phyloP scores from a whole-genome alignment of 768 basidiomycete species.

The Mycena vitilis region DNA sequence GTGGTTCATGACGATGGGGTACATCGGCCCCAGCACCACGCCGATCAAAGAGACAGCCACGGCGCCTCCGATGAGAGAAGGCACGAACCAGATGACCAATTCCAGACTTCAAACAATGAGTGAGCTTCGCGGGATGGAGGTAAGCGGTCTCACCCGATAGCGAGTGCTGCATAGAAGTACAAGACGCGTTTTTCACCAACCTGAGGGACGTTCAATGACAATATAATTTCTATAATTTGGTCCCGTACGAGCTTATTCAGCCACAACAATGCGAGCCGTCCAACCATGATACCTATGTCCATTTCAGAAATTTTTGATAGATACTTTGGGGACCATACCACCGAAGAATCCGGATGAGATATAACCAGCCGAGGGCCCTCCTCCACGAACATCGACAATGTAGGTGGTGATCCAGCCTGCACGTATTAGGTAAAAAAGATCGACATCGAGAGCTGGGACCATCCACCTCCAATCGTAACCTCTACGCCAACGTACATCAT shows the following conservation, averaged over 20 bases:
- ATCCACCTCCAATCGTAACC: conserved; percentile 61
- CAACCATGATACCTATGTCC: conserved; percentile 61
- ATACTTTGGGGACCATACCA: conserved; percentile 4
- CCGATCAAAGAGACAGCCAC: conserved; percentile 75
- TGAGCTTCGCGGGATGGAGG: background rate
- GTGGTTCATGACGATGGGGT: conserved; percentile 79
- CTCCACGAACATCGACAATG: conserved; percentile 56
- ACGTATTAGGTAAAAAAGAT: background rate
- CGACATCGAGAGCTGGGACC: background rate
- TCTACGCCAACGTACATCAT: conserved; percentile 64
- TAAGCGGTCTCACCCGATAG: conserved; percentile 54
- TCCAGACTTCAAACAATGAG: conserved; percentile 58
- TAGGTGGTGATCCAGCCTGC: conserved; percentile 69
- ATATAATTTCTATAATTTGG: background rate
- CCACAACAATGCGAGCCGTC: conserved; percentile 67
- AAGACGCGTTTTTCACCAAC: conserved; percentile 66
- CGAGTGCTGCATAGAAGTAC: conserved; percentile 61
- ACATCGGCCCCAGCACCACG: conserved; percentile 78
- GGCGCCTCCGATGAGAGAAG: conserved; percentile 71
- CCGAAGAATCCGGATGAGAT: conserved; percentile 61
- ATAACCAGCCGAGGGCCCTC: conserved; percentile 61
- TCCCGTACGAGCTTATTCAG: conserved; percentile 59
- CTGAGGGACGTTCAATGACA: conserved; percentile 38
- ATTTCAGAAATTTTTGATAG: background rate
- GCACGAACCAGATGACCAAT: conserved; percentile 75